Evolutionary conservation across 306 rosid genomes (phyloP).

Genomic region (Trifolium repens): DNA sequence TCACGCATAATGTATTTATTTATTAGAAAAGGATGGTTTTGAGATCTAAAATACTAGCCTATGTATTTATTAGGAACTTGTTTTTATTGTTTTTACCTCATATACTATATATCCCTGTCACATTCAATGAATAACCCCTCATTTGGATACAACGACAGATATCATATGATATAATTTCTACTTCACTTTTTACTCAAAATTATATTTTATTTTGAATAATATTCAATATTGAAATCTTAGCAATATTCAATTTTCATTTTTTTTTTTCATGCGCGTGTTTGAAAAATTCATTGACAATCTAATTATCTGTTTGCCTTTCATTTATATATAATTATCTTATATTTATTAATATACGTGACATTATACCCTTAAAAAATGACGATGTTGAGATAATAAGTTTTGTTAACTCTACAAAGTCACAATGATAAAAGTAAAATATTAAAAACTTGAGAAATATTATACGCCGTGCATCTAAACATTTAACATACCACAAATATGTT

Average conservation of each 20-base stretch:
- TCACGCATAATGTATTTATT: conserved; percentile 47
- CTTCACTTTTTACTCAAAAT: not conserved
- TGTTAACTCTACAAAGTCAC: not conserved
- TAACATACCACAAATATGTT: not conserved
- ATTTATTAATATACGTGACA: no score
- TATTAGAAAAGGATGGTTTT: conserved; percentile 39
- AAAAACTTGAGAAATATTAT: not conserved
- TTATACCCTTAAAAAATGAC: no score
- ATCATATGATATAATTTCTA: not conserved
- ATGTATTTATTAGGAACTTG: conserved; percentile 43
- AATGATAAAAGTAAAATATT: not conserved
- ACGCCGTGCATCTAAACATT: not conserved
- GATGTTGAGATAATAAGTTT: not conserved
- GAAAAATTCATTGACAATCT: not conserved
- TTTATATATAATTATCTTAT: no score
- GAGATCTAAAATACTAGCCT: conserved; percentile 38
- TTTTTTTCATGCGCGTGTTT: not conserved
- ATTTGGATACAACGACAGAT: not conserved
- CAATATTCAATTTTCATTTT: no score
- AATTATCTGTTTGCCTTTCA: no score
- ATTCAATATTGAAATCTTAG: no score
- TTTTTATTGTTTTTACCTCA: not conserved
- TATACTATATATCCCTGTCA: not conserved
- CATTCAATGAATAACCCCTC: not conserved
- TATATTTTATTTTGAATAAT: no score